Evolutionary conservation across 306 rosid genomes (phyloP), one percentile per base, ranked within the genome.

Genomic region (Elaeagnus macrophylla): DNA sequence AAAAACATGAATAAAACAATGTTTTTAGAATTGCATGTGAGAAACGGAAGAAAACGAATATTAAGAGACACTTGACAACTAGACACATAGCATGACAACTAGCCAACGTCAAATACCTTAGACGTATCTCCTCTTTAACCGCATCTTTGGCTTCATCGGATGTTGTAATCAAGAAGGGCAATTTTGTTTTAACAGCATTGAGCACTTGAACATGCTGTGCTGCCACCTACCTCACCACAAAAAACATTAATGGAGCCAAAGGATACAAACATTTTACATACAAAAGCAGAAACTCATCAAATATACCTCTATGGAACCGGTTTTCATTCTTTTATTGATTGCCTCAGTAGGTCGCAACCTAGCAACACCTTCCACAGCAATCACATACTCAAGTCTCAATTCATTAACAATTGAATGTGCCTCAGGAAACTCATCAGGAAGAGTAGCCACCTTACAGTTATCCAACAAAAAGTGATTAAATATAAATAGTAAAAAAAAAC

Each of bases 101-200:
- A 45, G 6, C 49, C 49, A 14, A 37, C 8, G 50, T 57, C 46
- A 50, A 66, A 16, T 66, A 86, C 97, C 97, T 84, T 69, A 91
- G 68, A 6, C 97, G 96, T 57, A 86, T 82, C 73, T 91, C 97
- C 72, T 86, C 97, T 77, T 86, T 91, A 25, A 67, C 76, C 53
- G 86, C 74, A 52, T 87, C 96, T 54, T 82, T 91, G 48, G 95
- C 87, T 60, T 84, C 93, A 42, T 84, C 89, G 19, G 69, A 74
- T 9, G 95, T 82, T 17, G 97, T 91, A 67, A 91, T 82, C 70
- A 84, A 59, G 70, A 91, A 91, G 25, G 96, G 97, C 57, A 86
- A 61, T 80, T 84, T 91, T 6, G 74, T 54, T 66, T 81, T 83
- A 70, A 86, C 95, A 44, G 85, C 74, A 70, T 86, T 86, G 61